These are phyloP conservation scores for Penicillium roqueforti DNA, from an alignment of 495 filamentous ascomycete species.

Conservation along the genomic window DNA sequence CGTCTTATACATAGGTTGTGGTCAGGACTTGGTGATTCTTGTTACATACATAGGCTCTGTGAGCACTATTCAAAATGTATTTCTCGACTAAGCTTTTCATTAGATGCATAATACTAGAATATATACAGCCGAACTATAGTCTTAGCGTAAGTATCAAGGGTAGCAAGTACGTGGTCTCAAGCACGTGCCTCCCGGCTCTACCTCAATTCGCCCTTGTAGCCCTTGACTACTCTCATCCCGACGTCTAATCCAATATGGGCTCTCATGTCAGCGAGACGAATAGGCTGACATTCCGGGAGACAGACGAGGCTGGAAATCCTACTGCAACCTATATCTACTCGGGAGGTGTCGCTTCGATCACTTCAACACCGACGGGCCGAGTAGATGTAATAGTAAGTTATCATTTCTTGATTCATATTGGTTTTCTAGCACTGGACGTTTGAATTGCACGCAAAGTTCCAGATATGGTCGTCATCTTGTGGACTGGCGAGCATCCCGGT, in stretches of 20 bases:
- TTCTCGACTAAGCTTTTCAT: neutral
- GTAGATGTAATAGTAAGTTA: slow-evolving; percentile 36
- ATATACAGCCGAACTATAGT: neutral
- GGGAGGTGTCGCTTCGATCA: neutral
- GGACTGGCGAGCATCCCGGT: neutral
- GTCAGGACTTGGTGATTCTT: slow-evolving; percentile 11
- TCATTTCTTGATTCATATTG: neutral
- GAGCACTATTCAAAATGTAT: slow-evolving; percentile 16
- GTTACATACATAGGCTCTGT: slow-evolving; percentile 27
- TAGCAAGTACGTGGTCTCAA: neutral
- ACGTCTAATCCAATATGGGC: slow-evolving; percentile 18
- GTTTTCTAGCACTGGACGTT: neutral
- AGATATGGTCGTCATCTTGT: neutral
- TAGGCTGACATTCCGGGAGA: slow-evolving; percentile 33
- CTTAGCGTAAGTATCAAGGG: neutral
- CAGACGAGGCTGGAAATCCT: slow-evolving; percentile 35
- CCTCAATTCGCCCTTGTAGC: neutral
- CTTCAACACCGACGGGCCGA: slow-evolving; percentile 14
- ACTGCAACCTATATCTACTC: slow-evolving; percentile 40
- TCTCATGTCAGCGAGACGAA: slow-evolving; percentile 1
- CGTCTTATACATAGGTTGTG: slow-evolving; percentile 26
- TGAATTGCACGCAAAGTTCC: neutral
- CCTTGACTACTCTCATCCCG: neutral
- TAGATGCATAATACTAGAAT: neutral
- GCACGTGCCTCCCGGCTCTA: neutral